phyloP scores from a whole-genome alignment of 768 basidiomycete species.

The Auriscalpium microsporum region DNA sequence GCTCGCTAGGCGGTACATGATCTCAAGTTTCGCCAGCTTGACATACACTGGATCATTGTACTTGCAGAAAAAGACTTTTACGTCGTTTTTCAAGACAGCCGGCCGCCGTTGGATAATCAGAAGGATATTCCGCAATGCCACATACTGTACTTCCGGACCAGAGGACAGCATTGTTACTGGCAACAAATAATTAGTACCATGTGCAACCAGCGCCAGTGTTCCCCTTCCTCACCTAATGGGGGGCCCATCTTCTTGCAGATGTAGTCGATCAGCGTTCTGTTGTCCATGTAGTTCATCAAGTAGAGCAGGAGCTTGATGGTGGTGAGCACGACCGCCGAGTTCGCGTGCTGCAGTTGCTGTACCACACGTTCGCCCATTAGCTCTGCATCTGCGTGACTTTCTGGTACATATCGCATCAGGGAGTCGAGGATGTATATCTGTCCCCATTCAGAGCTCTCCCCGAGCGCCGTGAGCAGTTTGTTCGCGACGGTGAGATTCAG shows the following conservation, averaged over 20 bases:
- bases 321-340: slow-evolving; percentile 98
- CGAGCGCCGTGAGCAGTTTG: slow-evolving; percentile 82
- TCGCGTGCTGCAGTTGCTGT: slow-evolving; percentile 92
- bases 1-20: slow-evolving; percentile 96
- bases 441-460: slow-evolving; percentile 99
- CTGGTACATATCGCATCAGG: slow-evolving; percentile 88
- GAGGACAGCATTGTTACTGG: slow-evolving; percentile 92
- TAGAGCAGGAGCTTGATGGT: slow-evolving; percentile 93
- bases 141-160: slow-evolving; percentile 97
- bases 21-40: slow-evolving; percentile 95
- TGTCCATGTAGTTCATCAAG: slow-evolving; percentile 99
- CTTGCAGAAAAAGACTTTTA: slow-evolving; percentile 99
- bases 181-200: not conserved
- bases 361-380: slow-evolving; percentile 93
- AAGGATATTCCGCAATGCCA: slow-evolving; percentile 91
- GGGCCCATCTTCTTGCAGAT: slow-evolving; percentile 98
- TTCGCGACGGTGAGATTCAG: slow-evolving; percentile 82
- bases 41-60: slow-evolving; percentile 99
- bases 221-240: slow-evolving; percentile 61
- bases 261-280: slow-evolving; percentile 73
- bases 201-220: slow-evolving; percentile 1
- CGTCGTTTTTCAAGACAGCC: slow-evolving; percentile 88
- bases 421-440: slow-evolving; percentile 98
- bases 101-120: slow-evolving; percentile 95
- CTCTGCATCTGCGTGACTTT: slow-evolving; percentile 80